Evolutionary conservation across 2,329 filamentous ascomycete genomes (phyloP).

Genomic region (Chrysosporium keratinophilum): DNA sequence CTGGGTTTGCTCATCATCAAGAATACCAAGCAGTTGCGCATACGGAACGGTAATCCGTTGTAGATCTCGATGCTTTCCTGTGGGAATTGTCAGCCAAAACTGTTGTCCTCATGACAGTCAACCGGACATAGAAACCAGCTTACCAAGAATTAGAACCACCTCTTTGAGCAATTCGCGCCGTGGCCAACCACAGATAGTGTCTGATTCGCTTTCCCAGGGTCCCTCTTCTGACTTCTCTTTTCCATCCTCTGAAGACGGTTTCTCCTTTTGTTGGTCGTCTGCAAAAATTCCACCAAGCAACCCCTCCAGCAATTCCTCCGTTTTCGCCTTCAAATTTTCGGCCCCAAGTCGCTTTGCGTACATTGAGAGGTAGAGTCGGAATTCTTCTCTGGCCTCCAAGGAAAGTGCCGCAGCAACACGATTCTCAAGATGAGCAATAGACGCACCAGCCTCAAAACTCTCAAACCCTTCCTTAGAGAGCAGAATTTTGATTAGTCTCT

Average conservation of each 20-base stretch:
- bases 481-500: slow-evolving; percentile 80
- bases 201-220: slow-evolving; percentile 57
- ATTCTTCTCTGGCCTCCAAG: slow-evolving; percentile 79
- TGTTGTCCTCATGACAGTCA: slow-evolving; percentile 3
- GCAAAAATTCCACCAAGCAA: slow-evolving; percentile 62
- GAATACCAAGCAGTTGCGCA: slow-evolving; percentile 62
- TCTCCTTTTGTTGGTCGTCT: slow-evolving; percentile 41
- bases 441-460: slow-evolving; percentile 79
- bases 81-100: slow-evolving; percentile 26
- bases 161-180: slow-evolving; percentile 77
- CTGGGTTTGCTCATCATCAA: slow-evolving; percentile 25
- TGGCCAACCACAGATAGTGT: slow-evolving; percentile 81
- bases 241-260: slow-evolving; percentile 31
- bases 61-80: slow-evolving; percentile 89
- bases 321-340: slow-evolving; percentile 75
- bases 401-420: slow-evolving; percentile 80
- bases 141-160: slow-evolving; percentile 86
- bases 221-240: slow-evolving; percentile 27
- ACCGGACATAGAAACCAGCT: slow-evolving; percentile 29
- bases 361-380: slow-evolving; percentile 91
- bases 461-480: slow-evolving; percentile 86
- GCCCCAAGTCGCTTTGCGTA: slow-evolving; percentile 92
- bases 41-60: slow-evolving; percentile 94
- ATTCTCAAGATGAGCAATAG: slow-evolving; percentile 90
- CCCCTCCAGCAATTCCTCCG: slow-evolving; percentile 79